Conservation (phyloP, 2,329 filamentous ascomycete species). For the Sphaerulina vaccinii region DNA sequence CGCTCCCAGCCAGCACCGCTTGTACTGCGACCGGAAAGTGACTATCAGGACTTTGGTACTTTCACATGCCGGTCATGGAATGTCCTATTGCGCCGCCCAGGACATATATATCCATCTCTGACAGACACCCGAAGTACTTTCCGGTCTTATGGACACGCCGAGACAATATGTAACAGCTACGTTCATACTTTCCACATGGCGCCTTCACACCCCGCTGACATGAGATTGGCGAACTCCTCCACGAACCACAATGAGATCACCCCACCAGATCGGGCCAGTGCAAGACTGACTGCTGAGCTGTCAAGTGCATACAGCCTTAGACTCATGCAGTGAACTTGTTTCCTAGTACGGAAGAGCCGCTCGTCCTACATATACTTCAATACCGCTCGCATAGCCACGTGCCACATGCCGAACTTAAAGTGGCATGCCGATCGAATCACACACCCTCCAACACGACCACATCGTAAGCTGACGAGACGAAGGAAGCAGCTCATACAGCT, state of each 20-base stretch:
- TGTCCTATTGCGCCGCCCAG: no score
- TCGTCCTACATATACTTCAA: not conserved
- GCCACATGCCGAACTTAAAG: slow-evolving; percentile 7
- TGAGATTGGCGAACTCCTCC: not conserved
- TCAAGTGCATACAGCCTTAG: not conserved
- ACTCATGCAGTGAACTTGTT: not conserved
- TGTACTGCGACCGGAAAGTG: no score
- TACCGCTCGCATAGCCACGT: slow-evolving; percentile 2
- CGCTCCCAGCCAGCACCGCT: no score
- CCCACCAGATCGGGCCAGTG: not conserved
- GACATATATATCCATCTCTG: no score
- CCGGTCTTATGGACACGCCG: not conserved
- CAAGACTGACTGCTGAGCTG: not conserved
- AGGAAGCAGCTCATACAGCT: not conserved
- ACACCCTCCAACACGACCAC: slow-evolving; percentile 1
- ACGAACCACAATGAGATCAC: not conserved
- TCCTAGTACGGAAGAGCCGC: not conserved
- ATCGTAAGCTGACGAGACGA: slow-evolving; percentile 4
- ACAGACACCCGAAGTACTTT: not conserved
- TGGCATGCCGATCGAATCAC: slow-evolving; percentile 6
- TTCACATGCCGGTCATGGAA: no score
- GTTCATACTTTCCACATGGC: not conserved
- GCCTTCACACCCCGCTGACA: not conserved
- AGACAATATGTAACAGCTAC: not conserved
- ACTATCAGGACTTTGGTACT: no score